Conservation (phyloP, 441 rosid species). For the Gossypium schwendimanii region DNA sequence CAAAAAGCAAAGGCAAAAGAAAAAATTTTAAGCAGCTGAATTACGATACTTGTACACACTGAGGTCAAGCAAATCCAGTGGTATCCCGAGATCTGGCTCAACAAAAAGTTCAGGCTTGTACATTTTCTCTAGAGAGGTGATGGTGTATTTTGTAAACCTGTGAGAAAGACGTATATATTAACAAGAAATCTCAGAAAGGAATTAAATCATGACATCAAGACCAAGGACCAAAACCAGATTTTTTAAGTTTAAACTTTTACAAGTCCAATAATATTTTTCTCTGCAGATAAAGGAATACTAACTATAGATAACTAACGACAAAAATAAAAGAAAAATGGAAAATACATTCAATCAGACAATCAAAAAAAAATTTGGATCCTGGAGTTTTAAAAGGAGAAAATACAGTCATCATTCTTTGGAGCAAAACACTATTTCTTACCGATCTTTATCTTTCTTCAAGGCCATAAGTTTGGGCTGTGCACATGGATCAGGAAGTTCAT, state of each 20-base stretch:
- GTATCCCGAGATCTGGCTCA: constrained; percentile 98
- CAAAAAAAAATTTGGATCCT: neutral
- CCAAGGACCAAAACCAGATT: neutral
- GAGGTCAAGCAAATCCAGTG: constrained; percentile 93
- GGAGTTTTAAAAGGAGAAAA: neutral
- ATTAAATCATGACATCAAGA: neutral
- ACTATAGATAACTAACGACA: neutral
- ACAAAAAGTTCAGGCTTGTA: constrained; percentile 85
- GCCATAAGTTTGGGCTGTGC: constrained; percentile 87
- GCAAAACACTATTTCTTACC: constrained; percentile 38
- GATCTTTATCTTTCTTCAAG: constrained; percentile 71
- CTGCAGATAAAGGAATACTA: neutral
- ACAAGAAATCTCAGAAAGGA: neutral
- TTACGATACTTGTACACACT: constrained; percentile 79
- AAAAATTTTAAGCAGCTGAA: neutral
- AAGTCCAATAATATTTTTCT: neutral
- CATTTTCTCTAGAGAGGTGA: constrained; percentile 80
- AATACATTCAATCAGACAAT: neutral
- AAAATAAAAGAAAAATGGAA: neutral
- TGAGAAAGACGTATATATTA: constrained; percentile 10
- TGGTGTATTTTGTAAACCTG: constrained; percentile 79
- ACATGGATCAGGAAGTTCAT: constrained; percentile 95
- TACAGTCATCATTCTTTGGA: neutral
- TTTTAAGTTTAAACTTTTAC: neutral
- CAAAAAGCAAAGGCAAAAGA: constrained; percentile 4